These are phyloP conservation scores for Tripidium arundinaceum DNA, from an alignment of 202 grass and related monocot species.

Conservation along the genomic window DNA sequence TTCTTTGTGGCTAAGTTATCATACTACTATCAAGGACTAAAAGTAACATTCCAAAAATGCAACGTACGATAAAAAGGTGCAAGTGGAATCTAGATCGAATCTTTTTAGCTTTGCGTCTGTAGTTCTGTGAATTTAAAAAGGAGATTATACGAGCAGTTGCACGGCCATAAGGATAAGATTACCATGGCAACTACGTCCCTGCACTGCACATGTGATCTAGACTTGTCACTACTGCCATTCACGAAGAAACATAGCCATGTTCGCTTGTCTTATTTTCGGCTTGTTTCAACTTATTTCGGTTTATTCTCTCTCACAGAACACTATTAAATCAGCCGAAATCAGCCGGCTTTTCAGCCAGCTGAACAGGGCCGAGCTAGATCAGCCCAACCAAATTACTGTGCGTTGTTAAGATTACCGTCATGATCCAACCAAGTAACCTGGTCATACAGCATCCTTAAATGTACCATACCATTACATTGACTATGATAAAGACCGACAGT, in stretches of 20 bases:
- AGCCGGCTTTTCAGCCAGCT: no score
- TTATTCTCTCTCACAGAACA: no score
- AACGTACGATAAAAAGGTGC: neutral
- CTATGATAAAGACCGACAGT: neutral
- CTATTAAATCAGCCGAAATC: no score
- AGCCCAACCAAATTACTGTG: neutral
- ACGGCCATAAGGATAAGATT: no score
- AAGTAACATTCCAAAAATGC: neutral
- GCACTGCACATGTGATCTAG: no score
- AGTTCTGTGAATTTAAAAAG: neutral
- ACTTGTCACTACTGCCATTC: no score
- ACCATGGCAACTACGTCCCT: neutral
- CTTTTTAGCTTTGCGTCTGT: neutral
- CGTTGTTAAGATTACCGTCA: neutral
- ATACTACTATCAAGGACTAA: neutral
- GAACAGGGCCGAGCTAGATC: neutral
- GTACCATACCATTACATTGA: neutral
- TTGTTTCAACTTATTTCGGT: no score
- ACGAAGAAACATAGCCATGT: no score
- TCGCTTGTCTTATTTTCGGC: no score
- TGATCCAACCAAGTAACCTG: neutral
- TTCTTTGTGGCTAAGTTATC: constrained; percentile 7
- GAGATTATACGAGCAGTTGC: neutral
- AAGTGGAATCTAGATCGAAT: neutral
- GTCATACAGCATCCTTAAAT: no score